phyloP scores from a whole-genome alignment of 2,329 filamentous ascomycete genomes.

The Calonectria pauciramosa region DNA sequence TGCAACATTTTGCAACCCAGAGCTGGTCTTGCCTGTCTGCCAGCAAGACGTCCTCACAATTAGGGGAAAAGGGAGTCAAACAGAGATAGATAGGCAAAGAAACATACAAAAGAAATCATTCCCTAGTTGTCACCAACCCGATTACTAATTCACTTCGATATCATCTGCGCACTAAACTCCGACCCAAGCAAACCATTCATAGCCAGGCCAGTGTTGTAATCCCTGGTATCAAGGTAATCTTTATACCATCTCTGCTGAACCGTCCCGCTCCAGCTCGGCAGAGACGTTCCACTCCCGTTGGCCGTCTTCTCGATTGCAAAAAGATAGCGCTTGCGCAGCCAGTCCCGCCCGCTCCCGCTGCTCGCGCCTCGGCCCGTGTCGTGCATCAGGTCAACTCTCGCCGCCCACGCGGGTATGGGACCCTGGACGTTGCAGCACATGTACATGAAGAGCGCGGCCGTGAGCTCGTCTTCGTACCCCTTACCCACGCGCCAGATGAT shows the following conservation, averaged over 20 bases:
- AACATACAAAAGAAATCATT: no score
- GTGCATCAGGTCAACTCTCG: not conserved
- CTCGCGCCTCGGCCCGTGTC: not conserved
- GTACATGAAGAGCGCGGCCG: not conserved
- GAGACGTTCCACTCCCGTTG: not conserved
- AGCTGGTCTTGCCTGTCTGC: no score
- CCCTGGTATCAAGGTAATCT: not conserved
- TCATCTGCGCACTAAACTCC: not conserved
- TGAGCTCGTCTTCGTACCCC: not conserved
- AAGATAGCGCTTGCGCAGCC: not conserved
- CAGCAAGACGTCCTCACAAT: no score
- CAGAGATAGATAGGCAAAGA: no score
- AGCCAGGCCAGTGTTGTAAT: not conserved
- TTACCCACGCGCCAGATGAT: not conserved
- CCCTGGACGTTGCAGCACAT: not conserved
- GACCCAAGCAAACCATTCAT: not conserved
- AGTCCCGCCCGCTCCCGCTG: not conserved
- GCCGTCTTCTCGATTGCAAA: not conserved
- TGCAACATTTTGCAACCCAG: no score
- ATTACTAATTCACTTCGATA: not conserved
- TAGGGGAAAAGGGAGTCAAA: no score
- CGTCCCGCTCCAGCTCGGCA: not conserved
- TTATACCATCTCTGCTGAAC: not conserved
- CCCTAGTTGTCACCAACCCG: no score
- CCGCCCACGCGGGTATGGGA: not conserved